A percentile compares a stretch with the other conserved stretches of the same genome.
Conservation (phyloP, 148 eudicot genomes). For the Persicaria maculosa region DNA sequence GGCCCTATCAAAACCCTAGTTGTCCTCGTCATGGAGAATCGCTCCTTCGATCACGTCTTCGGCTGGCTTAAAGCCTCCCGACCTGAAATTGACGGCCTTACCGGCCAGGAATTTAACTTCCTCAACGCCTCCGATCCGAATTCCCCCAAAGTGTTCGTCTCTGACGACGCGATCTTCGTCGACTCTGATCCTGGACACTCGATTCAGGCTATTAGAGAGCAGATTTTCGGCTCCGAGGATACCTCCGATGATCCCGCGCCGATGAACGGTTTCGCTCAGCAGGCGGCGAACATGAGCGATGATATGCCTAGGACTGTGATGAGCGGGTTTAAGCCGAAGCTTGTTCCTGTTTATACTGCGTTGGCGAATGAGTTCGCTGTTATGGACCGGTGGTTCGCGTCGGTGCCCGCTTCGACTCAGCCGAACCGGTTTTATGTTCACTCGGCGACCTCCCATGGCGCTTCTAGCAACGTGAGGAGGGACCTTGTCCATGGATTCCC, state of each 20-base stretch:
- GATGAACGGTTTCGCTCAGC: slow-evolving; percentile 92
- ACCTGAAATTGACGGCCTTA: slow-evolving; percentile 79
- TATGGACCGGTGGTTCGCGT: slow-evolving; percentile 92
- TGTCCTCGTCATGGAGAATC: slow-evolving; percentile 84
- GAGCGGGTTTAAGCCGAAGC: slow-evolving; percentile 76
- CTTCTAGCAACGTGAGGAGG: slow-evolving; percentile 77
- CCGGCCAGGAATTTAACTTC: slow-evolving; percentile 64
- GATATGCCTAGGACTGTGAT: slow-evolving; percentile 57
- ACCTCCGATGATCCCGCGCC: slow-evolving; percentile 64
- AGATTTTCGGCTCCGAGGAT: slow-evolving; percentile 61
- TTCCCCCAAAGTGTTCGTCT: slow-evolving; percentile 42
- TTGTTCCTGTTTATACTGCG: slow-evolving; percentile 64
- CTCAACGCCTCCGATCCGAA: slow-evolving; percentile 57
- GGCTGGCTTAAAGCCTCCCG: slow-evolving; percentile 83
- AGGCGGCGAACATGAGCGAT: slow-evolving; percentile 49
- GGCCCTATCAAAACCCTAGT: slow-evolving; percentile 88
- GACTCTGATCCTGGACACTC: slow-evolving; percentile 97
- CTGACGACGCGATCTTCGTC: slow-evolving; percentile 56
- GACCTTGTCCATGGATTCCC: slow-evolving; percentile 85
- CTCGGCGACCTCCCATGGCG: slow-evolving; percentile 94
- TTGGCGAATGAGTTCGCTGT: slow-evolving; percentile 79
- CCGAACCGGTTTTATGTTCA: slow-evolving; percentile 95
- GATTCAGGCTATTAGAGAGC: slow-evolving; percentile 84
- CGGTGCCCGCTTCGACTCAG: slow-evolving; percentile 97
- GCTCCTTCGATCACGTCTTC: slow-evolving; percentile 85